Evolutionary conservation across 73 alveolate species (phyloP).

Genomic region (Paramecium tetraurelia): DNA sequence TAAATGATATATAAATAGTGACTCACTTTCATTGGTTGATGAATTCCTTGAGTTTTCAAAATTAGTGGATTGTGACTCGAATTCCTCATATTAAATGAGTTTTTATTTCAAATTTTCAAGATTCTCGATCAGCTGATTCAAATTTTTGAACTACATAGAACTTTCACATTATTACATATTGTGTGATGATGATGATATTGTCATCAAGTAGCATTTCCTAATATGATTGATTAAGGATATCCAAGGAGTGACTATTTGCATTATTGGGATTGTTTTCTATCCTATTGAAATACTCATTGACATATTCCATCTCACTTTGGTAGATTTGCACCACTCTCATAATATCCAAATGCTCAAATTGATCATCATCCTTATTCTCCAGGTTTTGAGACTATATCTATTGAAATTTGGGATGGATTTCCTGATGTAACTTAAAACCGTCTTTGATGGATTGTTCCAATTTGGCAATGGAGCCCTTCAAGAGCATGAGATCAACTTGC

Average conservation of each 20-base stretch:
- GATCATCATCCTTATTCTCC: neutral
- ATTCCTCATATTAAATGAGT: neutral
- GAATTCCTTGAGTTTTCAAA: neutral
- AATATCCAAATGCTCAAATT: neutral
- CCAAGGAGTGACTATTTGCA: neutral
- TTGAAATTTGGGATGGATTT: neutral
- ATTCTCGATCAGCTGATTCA: neutral
- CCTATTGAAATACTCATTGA: neutral
- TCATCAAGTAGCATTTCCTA: neutral
- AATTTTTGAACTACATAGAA: neutral
- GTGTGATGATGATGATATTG: neutral
- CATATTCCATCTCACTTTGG: neutral
- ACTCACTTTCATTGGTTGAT: neutral
- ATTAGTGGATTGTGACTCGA: neutral
- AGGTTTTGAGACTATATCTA: neutral
- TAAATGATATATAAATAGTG: neutral
- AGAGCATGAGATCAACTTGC: neutral
- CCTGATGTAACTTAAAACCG: neutral
- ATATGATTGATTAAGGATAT: neutral
- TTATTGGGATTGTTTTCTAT: neutral
- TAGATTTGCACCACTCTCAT: neutral
- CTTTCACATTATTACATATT: neutral
- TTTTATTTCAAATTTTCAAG: neutral
- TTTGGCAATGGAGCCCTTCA: neutral
- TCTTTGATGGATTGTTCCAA: neutral